phyloP scores from a whole-genome alignment of 139 green algal genomes.

The Volvox reticuliferus region DNA sequence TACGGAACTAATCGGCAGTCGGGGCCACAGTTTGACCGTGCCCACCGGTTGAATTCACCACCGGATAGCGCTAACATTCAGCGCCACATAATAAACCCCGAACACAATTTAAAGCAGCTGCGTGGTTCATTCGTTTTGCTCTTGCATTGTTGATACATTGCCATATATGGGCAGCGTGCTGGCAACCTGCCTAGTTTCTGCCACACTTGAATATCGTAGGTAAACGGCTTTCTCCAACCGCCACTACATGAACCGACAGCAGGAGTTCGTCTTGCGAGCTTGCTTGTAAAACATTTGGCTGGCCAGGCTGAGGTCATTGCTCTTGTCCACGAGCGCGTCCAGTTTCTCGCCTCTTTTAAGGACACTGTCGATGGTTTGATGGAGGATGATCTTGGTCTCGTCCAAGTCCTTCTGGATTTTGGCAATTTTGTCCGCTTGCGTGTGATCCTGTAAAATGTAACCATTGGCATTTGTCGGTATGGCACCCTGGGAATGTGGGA shows the following conservation, averaged over 20 bases:
- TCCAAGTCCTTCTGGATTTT: constrained; percentile 97
- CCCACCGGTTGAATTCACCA: too few relatives aligned
- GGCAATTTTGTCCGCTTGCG: constrained; percentile 96
- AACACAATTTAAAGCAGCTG: neutral
- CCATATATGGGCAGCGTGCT: neutral
- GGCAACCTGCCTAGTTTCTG: neutral
- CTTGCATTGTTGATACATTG: neutral
- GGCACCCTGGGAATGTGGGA: neutral
- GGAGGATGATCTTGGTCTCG: constrained; percentile 83
- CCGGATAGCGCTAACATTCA: too few relatives aligned
- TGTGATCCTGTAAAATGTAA: constrained; percentile 50
- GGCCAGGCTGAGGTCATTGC: constrained; percentile 93
- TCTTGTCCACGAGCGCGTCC: constrained; percentile 97
- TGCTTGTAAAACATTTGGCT: constrained; percentile 99
- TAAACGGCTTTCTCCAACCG: too few relatives aligned
- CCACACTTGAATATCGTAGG: neutral
- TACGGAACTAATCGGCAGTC: too few relatives aligned
- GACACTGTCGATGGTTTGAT: constrained; percentile 99
- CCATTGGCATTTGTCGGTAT: too few relatives aligned
- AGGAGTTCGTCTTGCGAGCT: constrained; percentile 88
- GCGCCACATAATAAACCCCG: too few relatives aligned
- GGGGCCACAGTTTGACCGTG: too few relatives aligned
- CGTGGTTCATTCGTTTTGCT: neutral
- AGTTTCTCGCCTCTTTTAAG: constrained; percentile 97
- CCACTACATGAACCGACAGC: constrained; percentile 86